A percentile compares a stretch with the other conserved stretches of the same genome.
phyloP scores from a whole-genome alignment of 176 grass and related monocot species.

The Triticum urartu region DNA sequence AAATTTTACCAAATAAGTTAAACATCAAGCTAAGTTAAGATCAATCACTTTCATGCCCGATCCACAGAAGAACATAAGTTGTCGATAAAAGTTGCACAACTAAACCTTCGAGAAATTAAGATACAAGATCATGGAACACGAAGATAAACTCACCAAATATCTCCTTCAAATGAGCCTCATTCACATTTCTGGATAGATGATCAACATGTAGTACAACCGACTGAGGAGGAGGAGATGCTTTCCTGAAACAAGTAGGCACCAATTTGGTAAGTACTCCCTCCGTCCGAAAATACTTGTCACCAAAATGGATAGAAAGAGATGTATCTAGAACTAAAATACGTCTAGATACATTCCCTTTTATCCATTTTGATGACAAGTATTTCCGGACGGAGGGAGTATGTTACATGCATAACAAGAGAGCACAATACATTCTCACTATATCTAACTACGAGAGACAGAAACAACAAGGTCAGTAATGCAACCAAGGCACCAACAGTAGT shows the following conservation, averaged over 20 bases:
- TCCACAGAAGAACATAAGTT: background rate
- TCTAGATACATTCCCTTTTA: no score
- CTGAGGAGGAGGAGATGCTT: constrained; percentile 69
- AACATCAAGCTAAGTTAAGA: background rate
- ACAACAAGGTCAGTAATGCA: background rate
- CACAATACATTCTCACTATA: background rate
- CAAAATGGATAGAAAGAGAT: no score
- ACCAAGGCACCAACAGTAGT: background rate
- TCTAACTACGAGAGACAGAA: background rate
- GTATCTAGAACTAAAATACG: no score
- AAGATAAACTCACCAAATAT: constrained; percentile 75
- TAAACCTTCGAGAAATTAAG: background rate
- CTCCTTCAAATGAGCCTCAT: constrained; percentile 96
- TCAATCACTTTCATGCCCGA: background rate
- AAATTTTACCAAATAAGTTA: background rate
- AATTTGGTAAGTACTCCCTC: background rate
- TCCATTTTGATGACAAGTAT: no score
- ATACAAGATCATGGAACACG: background rate
- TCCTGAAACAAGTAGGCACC: constrained; percentile 58
- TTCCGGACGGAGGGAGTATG: no score
- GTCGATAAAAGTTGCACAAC: background rate
- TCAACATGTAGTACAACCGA: constrained; percentile 92
- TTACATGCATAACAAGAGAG: background rate
- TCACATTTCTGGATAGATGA: constrained; percentile 94
- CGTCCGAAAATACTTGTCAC: no score